phyloP scores from a whole-genome alignment of 108 stramenopile genomes.

The Cyclostephanos tholiformis region DNA sequence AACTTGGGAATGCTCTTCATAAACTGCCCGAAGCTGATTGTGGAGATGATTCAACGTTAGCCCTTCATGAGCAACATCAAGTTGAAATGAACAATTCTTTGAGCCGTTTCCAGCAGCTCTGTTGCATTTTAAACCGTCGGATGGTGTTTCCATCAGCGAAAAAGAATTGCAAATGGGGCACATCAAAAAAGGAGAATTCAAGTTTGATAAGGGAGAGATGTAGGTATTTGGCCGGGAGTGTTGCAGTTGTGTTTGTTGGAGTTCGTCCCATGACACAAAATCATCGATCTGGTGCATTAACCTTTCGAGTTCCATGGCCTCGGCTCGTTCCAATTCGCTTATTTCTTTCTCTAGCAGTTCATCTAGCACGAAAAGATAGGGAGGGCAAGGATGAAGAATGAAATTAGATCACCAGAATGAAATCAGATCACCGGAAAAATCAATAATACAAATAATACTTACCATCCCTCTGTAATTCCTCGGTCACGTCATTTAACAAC shows the following conservation, averaged over 20 bases:
- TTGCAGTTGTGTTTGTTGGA: slow-evolving; percentile 29
- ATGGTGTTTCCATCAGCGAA: slow-evolving; percentile 31
- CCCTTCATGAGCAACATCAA: slow-evolving; percentile 44
- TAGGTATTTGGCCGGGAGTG: slow-evolving; percentile 8
- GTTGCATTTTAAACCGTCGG: slow-evolving; percentile 28
- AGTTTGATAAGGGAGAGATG: slow-evolving; percentile 25
- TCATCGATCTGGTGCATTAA: slow-evolving; percentile 28
- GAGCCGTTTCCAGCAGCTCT: background rate
- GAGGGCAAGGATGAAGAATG: background rate
- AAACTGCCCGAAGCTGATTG: slow-evolving; percentile 17
- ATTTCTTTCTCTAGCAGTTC: slow-evolving; percentile 27
- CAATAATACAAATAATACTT: background rate
- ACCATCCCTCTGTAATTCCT: slow-evolving; percentile 33
- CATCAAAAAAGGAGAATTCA: slow-evolving; percentile 14
- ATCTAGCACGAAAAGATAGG: slow-evolving; percentile 3
- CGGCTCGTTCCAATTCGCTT: slow-evolving; percentile 27
- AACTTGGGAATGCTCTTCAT: slow-evolving; percentile 31
- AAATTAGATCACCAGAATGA: background rate
- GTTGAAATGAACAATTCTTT: slow-evolving; percentile 25
- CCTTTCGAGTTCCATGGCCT: slow-evolving; percentile 27
- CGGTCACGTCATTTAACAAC: slow-evolving; percentile 34
- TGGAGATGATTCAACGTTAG: slow-evolving; percentile 36
- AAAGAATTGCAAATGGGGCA: slow-evolving; percentile 40
- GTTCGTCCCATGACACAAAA: slow-evolving; percentile 20
- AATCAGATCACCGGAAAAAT: background rate